Evolutionary conservation across 2,329 filamentous ascomycete genomes (phyloP), one percentile per base, ranked within the genome.

Genomic region (Nannizziopsis arthrosporioides): DNA sequence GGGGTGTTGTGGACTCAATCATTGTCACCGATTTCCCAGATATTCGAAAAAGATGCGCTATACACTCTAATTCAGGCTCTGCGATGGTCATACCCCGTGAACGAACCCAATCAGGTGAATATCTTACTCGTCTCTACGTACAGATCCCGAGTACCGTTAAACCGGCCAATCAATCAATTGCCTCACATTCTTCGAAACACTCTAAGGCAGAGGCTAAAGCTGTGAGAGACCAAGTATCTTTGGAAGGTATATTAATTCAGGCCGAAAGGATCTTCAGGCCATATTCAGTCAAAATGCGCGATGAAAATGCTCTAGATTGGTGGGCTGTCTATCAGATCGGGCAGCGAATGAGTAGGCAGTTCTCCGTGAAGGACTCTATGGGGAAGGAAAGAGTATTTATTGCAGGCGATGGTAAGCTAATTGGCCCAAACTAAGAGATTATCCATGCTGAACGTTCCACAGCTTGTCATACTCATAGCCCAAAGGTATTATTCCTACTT

Each of bases 41-140:
- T 59, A 85, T 88, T 57, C 82, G 85, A 72, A 82, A 83, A 73
- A 82, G 84, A 70, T 84, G 80, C 57, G 84, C 81, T 0, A 84
- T 88, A 51, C 84, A 87, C 61, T 86, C 82, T 2, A 73, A 78
- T 40, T 72, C 81, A 49, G 84, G 84, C 1, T 86, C 82, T 14
- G 81, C 89, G 59, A 84, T 89, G 78, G 80, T 88, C 3, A 88
- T 90, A 49, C 84, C 84, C 0, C 73, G 82, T 18, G 82, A 85
- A 61, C 72, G 71, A 1, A 73, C 76, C 47, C 66, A 66, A 19
- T 66, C 77, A 48, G 77, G 80, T 51, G 76, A 84, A 65, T 81
- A 84, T 43, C 74, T 83, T 15, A 74, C 84, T 14, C 82, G 85
- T 55, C 78, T 86, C 49, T 84, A 85, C 55, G 67, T 70, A 14